Percentiles rank a stretch among this genome's conserved stretches.
Conservation (phyloP, 345 rosid genomes). For the Geranium brycei region DNA sequence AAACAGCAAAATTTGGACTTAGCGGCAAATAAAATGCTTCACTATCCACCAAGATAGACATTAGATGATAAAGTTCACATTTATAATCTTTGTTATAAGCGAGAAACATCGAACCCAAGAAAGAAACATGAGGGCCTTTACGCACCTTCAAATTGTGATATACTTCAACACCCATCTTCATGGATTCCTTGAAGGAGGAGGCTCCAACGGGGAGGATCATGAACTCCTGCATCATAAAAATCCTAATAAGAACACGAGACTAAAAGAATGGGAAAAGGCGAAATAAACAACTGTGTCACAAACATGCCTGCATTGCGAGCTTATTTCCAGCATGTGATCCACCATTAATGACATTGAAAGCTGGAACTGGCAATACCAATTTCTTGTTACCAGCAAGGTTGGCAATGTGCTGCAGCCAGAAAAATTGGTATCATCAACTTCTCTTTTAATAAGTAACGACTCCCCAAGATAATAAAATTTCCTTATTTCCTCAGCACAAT, state of each 20-base stretch:
- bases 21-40: no score
- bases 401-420: constrained; percentile 67
- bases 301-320: constrained; percentile 84
- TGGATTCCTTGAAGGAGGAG: constrained; percentile 81
- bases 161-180: constrained; percentile 98
- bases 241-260: constrained; percentile 2
- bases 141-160: constrained; percentile 84
- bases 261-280: not conserved
- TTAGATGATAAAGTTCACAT: no score
- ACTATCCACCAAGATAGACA: no score
- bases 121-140: not conserved
- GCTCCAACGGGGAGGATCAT: constrained; percentile 98
- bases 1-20: not conserved
- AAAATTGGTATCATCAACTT: not conserved
- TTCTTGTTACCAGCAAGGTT: constrained; percentile 84
- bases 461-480: not conserved
- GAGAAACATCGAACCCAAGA: not conserved
- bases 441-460: not conserved
- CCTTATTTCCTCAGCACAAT: not conserved
- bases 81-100: not conserved
- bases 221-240: constrained; percentile 46
- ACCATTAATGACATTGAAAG: constrained; percentile 97
- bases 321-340: constrained; percentile 99
- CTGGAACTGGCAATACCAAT: constrained; percentile 90
- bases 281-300: not conserved